These are phyloP conservation scores for Jaltomata sinuosa DNA, from an alignment of 257 asterid species.

Conservation along the genomic window DNA sequence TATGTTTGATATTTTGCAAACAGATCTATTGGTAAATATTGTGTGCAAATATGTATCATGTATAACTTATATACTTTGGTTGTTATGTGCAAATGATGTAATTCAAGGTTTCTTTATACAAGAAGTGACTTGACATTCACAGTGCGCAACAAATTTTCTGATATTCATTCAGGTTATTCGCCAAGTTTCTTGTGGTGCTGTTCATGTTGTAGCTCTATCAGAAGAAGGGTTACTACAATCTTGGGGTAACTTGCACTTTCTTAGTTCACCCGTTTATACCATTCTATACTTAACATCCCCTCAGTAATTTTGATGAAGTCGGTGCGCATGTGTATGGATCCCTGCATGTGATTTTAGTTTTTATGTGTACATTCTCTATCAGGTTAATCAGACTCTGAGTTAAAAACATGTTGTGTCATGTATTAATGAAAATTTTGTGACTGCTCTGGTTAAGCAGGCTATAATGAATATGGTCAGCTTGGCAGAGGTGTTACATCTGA, in stretches of 20 bases:
- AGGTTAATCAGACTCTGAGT: constrained; percentile 6
- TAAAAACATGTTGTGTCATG: constrained; percentile 11
- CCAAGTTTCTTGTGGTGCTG: constrained; percentile 98
- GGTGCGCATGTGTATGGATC: not conserved
- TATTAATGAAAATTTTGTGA: constrained; percentile 45
- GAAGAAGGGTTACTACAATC: constrained; percentile 91
- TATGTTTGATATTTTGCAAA: not conserved
- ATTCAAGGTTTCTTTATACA: not conserved
- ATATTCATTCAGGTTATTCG: constrained; percentile 51
- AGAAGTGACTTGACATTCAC: not conserved
- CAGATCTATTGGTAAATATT: not conserved
- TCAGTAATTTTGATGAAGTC: not conserved
- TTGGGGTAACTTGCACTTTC: constrained; percentile 54
- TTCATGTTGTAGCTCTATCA: constrained; percentile 81
- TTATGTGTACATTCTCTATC: not conserved
- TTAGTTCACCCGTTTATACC: not conserved
- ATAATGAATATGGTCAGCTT: constrained; percentile 96
- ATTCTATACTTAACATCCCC: not conserved
- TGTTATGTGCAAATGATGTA: not conserved
- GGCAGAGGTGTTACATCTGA: constrained; percentile 96
- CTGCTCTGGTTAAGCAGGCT: constrained; percentile 79
- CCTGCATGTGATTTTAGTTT: not conserved
- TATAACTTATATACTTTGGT: not conserved
- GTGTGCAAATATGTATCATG: not conserved
- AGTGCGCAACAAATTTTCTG: not conserved